These are phyloP conservation scores for Larix kaempferi DNA, from an alignment of 75 land plant species.

Conservation along the genomic window DNA sequence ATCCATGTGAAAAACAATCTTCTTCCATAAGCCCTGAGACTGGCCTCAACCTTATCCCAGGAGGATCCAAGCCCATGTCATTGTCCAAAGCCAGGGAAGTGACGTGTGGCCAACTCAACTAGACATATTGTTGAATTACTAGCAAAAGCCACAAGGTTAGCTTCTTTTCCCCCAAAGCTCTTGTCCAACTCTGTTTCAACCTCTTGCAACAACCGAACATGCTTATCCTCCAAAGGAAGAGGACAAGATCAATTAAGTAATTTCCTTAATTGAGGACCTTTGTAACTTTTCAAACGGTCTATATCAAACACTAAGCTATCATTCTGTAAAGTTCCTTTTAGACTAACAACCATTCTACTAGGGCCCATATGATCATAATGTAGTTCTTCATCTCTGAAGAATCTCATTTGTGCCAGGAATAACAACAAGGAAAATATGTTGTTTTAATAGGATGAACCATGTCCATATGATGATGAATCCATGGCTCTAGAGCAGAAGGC, in stretches of 20 bases:
- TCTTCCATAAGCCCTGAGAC: conserved; percentile 68
- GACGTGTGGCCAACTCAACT: conserved; percentile 72
- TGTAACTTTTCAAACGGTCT: conserved; percentile 58
- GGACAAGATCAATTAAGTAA: conserved; percentile 89
- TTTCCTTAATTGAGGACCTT: conserved; percentile 77
- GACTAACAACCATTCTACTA: conserved; percentile 40
- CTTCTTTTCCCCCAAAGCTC: conserved; percentile 82
- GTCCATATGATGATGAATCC: conserved; percentile 68
- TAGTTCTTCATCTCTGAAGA: conserved; percentile 41
- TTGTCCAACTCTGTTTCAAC: conserved; percentile 84
- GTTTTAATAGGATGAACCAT: conserved; percentile 69
- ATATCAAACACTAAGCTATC: conserved; percentile 82
- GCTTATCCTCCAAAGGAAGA: conserved; percentile 96
- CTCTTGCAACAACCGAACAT: conserved; percentile 87
- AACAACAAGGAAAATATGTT: too few relatives aligned
- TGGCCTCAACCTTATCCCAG: conserved; percentile 61
- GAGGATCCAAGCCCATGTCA: conserved; percentile 77
- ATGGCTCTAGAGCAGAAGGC: conserved; percentile 66
- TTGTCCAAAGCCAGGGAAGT: conserved; percentile 91
- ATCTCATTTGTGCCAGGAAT: too few relatives aligned
- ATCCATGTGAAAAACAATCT: conserved; percentile 78
- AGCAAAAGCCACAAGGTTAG: conserved; percentile 72
- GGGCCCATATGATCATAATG: conserved; percentile 82
- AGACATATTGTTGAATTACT: conserved; percentile 80
- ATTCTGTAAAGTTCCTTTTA: conserved; percentile 62